phyloP scores from a whole-genome alignment of 1,284 basidiomycete genomes.

The Cryptococcus sp. region DNA sequence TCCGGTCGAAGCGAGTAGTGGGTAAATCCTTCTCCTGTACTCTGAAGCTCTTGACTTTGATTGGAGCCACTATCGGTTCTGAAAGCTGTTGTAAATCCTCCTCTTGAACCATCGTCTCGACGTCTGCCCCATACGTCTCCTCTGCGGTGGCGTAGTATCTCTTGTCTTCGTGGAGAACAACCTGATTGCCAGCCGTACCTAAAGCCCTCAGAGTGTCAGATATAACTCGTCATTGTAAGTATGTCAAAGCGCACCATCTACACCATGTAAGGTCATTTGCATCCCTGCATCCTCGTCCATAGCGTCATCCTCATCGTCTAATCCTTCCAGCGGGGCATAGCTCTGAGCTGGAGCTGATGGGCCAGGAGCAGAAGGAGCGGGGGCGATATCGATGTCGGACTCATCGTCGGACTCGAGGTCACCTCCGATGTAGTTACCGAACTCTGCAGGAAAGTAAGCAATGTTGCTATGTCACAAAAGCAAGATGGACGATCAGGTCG shows the following conservation, averaged over 20 bases:
- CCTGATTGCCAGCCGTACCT: constrained; percentile 65
- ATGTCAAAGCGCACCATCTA: constrained; percentile 40
- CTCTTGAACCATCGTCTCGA: constrained; percentile 96
- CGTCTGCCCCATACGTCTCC: constrained; percentile 90
- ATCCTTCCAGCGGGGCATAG: constrained; percentile 53
- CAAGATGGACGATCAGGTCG: no score
- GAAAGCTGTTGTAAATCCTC: constrained; percentile 94
- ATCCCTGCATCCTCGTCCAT: constrained; percentile 45
- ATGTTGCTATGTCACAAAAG: no score
- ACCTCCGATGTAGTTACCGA: constrained; percentile 93
- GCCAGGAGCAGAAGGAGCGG: constrained; percentile 36
- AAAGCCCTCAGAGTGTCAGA: not conserved
- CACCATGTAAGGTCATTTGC: constrained; percentile 49
- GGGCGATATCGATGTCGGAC: constrained; percentile 43
- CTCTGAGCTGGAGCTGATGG: constrained; percentile 26
- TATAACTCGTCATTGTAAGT: not conserved
- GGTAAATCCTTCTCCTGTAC: constrained; percentile 92
- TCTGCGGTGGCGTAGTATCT: constrained; percentile 93
- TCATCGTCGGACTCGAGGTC: constrained; percentile 87
- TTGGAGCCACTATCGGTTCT: constrained; percentile 93
- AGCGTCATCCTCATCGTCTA: constrained; percentile 48
- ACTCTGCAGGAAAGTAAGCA: constrained; percentile 53
- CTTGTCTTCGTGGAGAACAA: constrained; percentile 95
- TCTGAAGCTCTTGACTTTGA: constrained; percentile 89
- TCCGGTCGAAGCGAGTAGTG: constrained; percentile 89